Evolutionary conservation across 1,284 basidiomycete species (phyloP).

Genomic region (Leccinum subatratum): DNA sequence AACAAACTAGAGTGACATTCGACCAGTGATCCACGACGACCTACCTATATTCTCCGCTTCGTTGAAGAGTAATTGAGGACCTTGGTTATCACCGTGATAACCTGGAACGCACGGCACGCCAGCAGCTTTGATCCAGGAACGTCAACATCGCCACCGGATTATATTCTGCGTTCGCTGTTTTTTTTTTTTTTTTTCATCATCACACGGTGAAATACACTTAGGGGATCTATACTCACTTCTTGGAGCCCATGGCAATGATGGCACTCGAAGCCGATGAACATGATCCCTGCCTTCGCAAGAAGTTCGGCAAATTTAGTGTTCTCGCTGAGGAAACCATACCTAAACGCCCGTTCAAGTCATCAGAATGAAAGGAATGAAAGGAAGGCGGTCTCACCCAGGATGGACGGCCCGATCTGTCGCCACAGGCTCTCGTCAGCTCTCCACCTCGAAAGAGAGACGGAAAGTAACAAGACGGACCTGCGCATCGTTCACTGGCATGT

Average conservation of each 20-base stretch:
- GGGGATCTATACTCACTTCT: slow-evolving; percentile 46
- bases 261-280: slow-evolving; percentile 91
- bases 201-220: background rate
- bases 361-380: slow-evolving; percentile 4
- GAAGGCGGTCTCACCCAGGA: slow-evolving; percentile 54
- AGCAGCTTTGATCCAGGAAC: slow-evolving; percentile 51
- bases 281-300: slow-evolving; percentile 83
- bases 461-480: slow-evolving; percentile 51
- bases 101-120: slow-evolving; percentile 92
- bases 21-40: background rate
- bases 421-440: slow-evolving; percentile 10
- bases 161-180: slow-evolving; percentile 77
- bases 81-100: slow-evolving; percentile 78
- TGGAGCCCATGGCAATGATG: slow-evolving; percentile 91
- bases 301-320: slow-evolving; percentile 86
- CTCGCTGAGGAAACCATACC: slow-evolving; percentile 90
- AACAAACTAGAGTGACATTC: background rate
- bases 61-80: slow-evolving; percentile 55
- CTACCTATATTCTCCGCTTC: slow-evolving; percentile 73
- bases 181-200: slow-evolving; percentile 6
- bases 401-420: slow-evolving; percentile 61
- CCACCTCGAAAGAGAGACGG: background rate
- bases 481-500: slow-evolving; percentile 73
- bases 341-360: slow-evolving; percentile 26
- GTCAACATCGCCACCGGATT: slow-evolving; percentile 52